Percentiles rank a stretch among this genome's conserved stretches.
Conservation (phyloP, 1,284 basidiomycete species). For the Puccinia novopanici region DNA sequence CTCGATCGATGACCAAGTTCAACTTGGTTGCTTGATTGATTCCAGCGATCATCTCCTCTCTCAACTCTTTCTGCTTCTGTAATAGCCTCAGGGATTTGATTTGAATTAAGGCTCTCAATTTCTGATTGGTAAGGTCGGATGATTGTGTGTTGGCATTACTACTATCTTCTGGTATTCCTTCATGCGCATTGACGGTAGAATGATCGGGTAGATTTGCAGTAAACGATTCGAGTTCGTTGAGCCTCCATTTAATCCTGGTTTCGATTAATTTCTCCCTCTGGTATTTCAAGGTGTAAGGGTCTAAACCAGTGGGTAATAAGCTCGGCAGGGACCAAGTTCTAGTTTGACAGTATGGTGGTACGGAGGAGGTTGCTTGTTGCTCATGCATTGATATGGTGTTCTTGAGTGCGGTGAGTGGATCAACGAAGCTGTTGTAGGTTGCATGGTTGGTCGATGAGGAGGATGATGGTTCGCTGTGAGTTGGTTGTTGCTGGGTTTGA, state of each 20-base stretch:
- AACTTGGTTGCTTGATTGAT: slow-evolving; percentile 87
- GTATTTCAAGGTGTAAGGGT: slow-evolving; percentile 83
- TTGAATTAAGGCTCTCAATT: slow-evolving; percentile 88
- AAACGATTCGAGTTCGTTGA: slow-evolving; percentile 81
- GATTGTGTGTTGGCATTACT: slow-evolving; percentile 53
- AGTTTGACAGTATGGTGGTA: slow-evolving; percentile 40
- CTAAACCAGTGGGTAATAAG: slow-evolving; percentile 87
- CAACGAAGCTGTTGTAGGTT: slow-evolving; percentile 24
- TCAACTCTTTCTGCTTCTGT: slow-evolving; percentile 82
- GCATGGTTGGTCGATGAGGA: not conserved
- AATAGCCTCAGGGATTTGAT: slow-evolving; percentile 87
- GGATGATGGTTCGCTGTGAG: not conserved
- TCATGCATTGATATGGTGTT: slow-evolving; percentile 1
- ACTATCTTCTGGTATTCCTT: slow-evolving; percentile 59
- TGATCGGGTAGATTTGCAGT: slow-evolving; percentile 74
- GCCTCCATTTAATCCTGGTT: slow-evolving; percentile 82
- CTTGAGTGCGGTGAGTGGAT: slow-evolving; percentile 23
- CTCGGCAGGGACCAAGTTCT: slow-evolving; percentile 74
- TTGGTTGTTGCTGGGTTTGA: not conserved
- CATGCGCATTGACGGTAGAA: slow-evolving; percentile 56
- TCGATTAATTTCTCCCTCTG: slow-evolving; percentile 91
- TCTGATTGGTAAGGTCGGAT: slow-evolving; percentile 59
- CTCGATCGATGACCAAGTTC: slow-evolving; percentile 74
- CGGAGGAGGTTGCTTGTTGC: not conserved
- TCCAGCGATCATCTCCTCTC: slow-evolving; percentile 81